Percentiles rank a stretch among this genome's conserved stretches.
phyloP scores from a whole-genome alignment of 208 protist genomes.

The Leptomonas pyrrhocoris region DNA sequence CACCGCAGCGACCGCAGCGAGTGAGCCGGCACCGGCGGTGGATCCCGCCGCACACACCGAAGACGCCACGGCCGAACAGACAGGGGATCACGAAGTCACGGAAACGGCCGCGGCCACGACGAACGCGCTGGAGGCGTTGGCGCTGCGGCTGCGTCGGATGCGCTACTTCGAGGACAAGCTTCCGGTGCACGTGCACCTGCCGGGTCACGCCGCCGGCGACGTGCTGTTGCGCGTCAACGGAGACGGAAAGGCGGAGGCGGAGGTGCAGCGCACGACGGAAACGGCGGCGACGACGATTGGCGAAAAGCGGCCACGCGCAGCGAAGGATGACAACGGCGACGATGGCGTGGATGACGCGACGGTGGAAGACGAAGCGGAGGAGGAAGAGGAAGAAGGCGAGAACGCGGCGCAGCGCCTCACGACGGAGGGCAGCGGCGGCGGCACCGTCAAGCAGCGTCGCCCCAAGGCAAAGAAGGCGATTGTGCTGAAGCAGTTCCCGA shows the following conservation, averaged over 20 bases:
- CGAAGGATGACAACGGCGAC: slow-evolving; percentile 6
- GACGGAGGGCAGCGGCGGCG: neutral
- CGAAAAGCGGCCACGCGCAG: slow-evolving; percentile 22
- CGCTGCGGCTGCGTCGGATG: slow-evolving; percentile 26
- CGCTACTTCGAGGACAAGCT: slow-evolving; percentile 35
- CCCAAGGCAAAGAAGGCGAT: slow-evolving; percentile 8
- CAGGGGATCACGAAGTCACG: neutral
- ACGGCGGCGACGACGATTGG: slow-evolving; percentile 5
- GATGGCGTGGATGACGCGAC: slow-evolving; percentile 4
- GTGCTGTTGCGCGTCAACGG: slow-evolving; percentile 21
- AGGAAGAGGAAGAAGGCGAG: neutral
- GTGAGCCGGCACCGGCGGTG: neutral
- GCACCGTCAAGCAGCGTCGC: neutral
- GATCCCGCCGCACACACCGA: neutral
- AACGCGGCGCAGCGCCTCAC: neutral
- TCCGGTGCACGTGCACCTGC: slow-evolving; percentile 37
- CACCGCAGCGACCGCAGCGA: neutral
- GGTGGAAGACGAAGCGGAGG: neutral
- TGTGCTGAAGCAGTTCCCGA: slow-evolving; percentile 36
- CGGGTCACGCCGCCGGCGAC: slow-evolving; percentile 30
- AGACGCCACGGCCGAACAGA: neutral
- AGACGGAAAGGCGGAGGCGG: neutral
- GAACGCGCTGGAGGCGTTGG: slow-evolving; percentile 27
- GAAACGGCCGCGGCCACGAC: neutral
- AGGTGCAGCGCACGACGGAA: neutral